phyloP scores from a whole-genome alignment of 495 filamentous ascomycete species.

The Daldinia concentrica region DNA sequence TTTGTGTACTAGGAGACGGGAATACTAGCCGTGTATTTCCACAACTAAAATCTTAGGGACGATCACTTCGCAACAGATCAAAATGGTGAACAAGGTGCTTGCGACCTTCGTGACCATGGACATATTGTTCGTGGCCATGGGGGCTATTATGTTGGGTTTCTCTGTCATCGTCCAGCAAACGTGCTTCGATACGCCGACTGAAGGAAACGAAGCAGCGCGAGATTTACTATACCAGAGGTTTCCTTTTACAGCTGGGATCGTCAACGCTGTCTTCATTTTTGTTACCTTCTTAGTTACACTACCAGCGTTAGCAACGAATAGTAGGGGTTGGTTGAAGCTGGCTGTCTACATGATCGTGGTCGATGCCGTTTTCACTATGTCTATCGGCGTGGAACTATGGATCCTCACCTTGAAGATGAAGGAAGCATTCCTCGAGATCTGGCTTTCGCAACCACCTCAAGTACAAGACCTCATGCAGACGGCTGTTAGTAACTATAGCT shows the following conservation, averaged over 20 bases:
- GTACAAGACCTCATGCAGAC: constrained; percentile 72
- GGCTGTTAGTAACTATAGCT: constrained; percentile 56
- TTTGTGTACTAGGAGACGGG: constrained; percentile 27
- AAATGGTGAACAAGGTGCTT: constrained; percentile 67
- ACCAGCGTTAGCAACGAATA: constrained; percentile 67
- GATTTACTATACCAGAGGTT: constrained; percentile 69
- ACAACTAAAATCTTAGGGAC: not conserved
- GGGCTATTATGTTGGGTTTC: constrained; percentile 70
- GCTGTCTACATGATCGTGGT: constrained; percentile 67
- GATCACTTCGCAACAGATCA: constrained; percentile 26
- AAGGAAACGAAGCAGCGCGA: constrained; percentile 67
- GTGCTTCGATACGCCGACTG: constrained; percentile 53
- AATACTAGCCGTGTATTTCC: constrained; percentile 8
- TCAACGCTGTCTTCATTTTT: constrained; percentile 70
- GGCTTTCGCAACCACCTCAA: constrained; percentile 58
- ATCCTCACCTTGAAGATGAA: constrained; percentile 72
- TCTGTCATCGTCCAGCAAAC: constrained; percentile 66
- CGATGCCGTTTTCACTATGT: constrained; percentile 69
- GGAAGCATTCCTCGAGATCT: constrained; percentile 63
- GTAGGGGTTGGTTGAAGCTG: constrained; percentile 66
- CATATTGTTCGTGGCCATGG: constrained; percentile 69
- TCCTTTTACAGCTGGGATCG: constrained; percentile 70
- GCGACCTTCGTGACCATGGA: constrained; percentile 65
- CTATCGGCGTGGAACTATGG: constrained; percentile 74
- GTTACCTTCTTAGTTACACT: constrained; percentile 64